These are phyloP conservation scores for Fusarium tuaranense DNA, from an alignment of 2,329 filamentous ascomycete genomes.

Conservation along the genomic window DNA sequence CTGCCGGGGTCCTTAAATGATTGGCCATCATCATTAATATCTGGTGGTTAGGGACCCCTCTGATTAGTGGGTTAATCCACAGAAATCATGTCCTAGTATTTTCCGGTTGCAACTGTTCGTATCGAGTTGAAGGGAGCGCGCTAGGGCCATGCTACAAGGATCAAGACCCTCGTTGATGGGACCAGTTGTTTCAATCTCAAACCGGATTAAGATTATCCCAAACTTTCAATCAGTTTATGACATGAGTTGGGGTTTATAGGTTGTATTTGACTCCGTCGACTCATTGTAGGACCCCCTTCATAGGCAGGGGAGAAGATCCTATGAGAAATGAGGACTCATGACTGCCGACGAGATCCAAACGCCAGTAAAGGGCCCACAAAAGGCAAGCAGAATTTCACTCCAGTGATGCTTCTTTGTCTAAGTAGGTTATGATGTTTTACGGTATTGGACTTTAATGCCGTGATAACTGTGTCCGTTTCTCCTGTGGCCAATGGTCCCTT, in stretches of 20 bases:
- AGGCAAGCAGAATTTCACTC: neutral
- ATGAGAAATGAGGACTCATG: neutral
- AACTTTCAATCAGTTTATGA: neutral
- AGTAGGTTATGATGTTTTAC: neutral
- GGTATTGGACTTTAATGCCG: neutral
- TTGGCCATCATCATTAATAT: neutral
- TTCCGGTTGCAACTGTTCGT: constrained; percentile 1
- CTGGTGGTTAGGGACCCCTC: neutral
- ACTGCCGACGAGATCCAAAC: neutral
- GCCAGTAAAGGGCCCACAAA: neutral
- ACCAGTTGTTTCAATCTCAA: neutral
- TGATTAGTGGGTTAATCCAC: neutral
- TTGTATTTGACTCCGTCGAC: neutral
- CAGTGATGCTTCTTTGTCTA: neutral
- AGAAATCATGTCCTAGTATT: neutral
- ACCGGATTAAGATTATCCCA: neutral
- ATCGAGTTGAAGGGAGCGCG: neutral
- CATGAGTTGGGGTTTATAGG: neutral
- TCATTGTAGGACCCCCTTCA: neutral
- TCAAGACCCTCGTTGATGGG: neutral
- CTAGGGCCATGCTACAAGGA: neutral
- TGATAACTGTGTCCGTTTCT: neutral
- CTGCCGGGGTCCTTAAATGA: neutral
- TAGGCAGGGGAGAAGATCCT: neutral
- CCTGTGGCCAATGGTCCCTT: neutral